These are phyloP conservation scores for Sclerospora graminicola DNA, from an alignment of 352 stramenopile genomes.

Conservation along the genomic window DNA sequence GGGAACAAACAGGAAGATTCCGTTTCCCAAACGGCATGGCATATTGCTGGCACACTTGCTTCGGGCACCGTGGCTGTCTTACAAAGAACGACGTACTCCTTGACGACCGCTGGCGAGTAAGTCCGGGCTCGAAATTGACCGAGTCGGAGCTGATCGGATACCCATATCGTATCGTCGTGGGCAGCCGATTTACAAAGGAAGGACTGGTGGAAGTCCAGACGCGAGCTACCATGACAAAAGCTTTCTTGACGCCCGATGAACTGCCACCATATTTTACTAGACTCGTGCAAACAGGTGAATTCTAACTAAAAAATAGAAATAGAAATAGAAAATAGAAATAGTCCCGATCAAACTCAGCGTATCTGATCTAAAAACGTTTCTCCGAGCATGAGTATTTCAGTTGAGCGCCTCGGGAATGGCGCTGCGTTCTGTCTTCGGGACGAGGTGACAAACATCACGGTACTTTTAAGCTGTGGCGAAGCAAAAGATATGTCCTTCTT, in stretches of 20 bases:
- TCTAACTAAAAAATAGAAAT: too few relatives aligned
- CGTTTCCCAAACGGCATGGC: constrained; percentile 28
- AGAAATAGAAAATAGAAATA: too few relatives aligned
- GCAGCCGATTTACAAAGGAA: constrained; percentile 68
- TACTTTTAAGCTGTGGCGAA: constrained; percentile 63
- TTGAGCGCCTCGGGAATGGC: constrained; percentile 60
- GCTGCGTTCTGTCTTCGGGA: constrained; percentile 62
- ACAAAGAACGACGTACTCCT: constrained; percentile 57
- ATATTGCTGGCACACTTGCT: constrained; percentile 45
- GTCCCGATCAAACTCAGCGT: neutral
- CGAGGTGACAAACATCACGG: constrained; percentile 26
- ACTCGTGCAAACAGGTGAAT: constrained; percentile 9
- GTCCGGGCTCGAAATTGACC: constrained; percentile 65
- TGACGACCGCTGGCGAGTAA: constrained; percentile 77
- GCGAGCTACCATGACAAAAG: constrained; percentile 53
- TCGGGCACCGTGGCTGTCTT: constrained; percentile 18
- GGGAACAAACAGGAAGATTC: constrained; percentile 42
- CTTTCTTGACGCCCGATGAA: constrained; percentile 36
- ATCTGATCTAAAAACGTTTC: neutral
- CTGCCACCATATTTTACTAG: constrained; percentile 30
- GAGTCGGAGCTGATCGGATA: constrained; percentile 83
- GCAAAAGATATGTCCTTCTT: constrained; percentile 13
- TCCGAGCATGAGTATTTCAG: constrained; percentile 42
- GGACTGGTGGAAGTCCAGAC: constrained; percentile 68
- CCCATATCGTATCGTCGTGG: constrained; percentile 77